Evolutionary conservation across 148 eudicot genomes (phyloP).

Genomic region (Polygonum aviculare): DNA sequence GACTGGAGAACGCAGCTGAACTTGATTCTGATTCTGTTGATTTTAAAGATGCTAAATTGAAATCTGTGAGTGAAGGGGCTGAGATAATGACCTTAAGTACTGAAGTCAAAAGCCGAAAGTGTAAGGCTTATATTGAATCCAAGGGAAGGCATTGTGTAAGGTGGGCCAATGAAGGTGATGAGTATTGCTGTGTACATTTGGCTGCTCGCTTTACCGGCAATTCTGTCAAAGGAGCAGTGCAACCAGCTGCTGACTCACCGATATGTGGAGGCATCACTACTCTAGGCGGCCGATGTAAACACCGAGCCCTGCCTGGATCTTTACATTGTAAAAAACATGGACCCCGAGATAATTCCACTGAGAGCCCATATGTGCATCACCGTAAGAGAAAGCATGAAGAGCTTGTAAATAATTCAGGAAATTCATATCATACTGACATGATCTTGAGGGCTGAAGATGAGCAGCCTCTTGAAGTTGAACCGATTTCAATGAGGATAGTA

Average conservation of each 20-base stretch:
- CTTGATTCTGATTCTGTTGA: constrained; percentile 7
- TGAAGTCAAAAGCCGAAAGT: constrained; percentile 49
- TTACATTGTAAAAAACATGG: constrained; percentile 87
- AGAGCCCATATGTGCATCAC: constrained; percentile 28
- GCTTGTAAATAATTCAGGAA: constrained; percentile 21
- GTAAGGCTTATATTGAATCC: constrained; percentile 77
- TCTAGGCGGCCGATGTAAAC: constrained; percentile 81
- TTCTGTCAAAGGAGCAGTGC: constrained; percentile 34
- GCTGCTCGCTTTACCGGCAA: constrained; percentile 42
- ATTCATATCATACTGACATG: constrained; percentile 33
- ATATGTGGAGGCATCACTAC: constrained; percentile 83
- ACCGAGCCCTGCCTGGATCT: constrained; percentile 58
- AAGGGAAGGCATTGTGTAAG: constrained; percentile 93
- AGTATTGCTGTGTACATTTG: constrained; percentile 89
- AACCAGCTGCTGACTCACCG: constrained; percentile 35
- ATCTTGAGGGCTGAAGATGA: constrained; percentile 34
- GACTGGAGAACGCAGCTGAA: not conserved
- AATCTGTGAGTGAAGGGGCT: constrained; percentile 18
- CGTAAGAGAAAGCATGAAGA: constrained; percentile 55
- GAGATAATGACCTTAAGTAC: constrained; percentile 22
- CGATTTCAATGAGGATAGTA: constrained; percentile 30
- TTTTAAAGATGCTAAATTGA: not conserved
- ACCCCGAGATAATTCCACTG: constrained; percentile 23
- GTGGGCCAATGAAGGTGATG: constrained; percentile 94
- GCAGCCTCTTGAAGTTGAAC: constrained; percentile 37